A percentile compares a stretch with the other conserved stretches of the same genome.
Evolutionary conservation across 192 early-diverging fungal species (phyloP).

Genomic region (Coemansia javaensis): DNA sequence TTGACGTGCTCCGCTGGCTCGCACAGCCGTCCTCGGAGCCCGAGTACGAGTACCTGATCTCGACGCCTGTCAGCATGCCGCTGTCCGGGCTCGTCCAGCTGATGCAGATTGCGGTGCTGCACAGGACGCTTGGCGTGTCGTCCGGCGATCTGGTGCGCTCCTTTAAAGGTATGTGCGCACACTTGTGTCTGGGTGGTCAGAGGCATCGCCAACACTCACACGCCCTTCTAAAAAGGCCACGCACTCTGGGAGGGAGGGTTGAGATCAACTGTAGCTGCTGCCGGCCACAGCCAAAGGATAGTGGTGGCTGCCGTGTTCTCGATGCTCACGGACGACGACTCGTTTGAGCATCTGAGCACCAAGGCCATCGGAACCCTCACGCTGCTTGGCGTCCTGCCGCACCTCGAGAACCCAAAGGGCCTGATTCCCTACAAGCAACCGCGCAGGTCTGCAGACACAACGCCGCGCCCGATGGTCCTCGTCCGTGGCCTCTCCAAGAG

Average conservation of each 20-base stretch:
- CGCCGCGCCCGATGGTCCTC: constrained; percentile 19
- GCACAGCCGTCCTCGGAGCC: not conserved
- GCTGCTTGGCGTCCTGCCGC: constrained; percentile 77
- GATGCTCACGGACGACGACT: constrained; percentile 66
- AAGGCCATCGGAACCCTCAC: constrained; percentile 76
- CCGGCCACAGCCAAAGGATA: constrained; percentile 86
- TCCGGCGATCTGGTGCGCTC: constrained; percentile 25
- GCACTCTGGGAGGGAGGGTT: too few species aligned
- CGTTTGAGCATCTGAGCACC: constrained; percentile 68
- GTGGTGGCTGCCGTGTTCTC: constrained; percentile 78
- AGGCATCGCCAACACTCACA: too few species aligned
- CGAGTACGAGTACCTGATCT: not conserved
- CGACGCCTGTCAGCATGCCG: constrained; percentile 48
- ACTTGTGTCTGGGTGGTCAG: too few species aligned
- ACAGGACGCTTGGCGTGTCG: constrained; percentile 56
- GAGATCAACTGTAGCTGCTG: constrained; percentile 46
- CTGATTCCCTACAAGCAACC: not conserved
- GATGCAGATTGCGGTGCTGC: constrained; percentile 67
- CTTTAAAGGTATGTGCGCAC: constrained; percentile 29
- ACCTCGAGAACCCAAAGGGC: constrained; percentile 46
- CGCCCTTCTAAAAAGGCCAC: too few species aligned
- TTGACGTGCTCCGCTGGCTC: not conserved
- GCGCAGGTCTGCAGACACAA: not conserved
- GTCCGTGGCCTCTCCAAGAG: constrained; percentile 6
- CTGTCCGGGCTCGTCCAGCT: constrained; percentile 86